Evolutionary conservation across 2,329 filamentous ascomycete genomes (phyloP).

Genomic region (Metarhizium sp.): DNA sequence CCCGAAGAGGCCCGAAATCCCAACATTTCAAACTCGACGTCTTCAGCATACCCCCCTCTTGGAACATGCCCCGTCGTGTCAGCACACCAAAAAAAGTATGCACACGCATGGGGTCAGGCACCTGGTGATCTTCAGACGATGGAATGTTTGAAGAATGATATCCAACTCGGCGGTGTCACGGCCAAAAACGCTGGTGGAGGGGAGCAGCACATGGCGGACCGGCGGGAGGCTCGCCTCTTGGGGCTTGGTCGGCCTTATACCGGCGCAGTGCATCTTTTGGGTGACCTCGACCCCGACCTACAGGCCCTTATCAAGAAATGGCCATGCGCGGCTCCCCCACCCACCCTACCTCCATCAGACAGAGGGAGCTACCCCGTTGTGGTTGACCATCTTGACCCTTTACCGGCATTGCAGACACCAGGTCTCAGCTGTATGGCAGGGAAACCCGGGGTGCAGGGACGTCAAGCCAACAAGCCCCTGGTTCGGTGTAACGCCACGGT

Average conservation of each 20-base stretch:
- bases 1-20: neutral
- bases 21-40: neutral
- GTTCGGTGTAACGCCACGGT: neutral
- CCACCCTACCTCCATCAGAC: neutral
- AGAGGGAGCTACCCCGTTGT: neutral
- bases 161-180: slow-evolving; percentile 1
- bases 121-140: neutral
- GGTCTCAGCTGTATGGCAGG: neutral
- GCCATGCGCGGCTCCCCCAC: slow-evolving; percentile 1
- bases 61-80: neutral
- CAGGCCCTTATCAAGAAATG: neutral
- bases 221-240: neutral
- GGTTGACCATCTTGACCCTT: no score
- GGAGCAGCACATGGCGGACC: neutral
- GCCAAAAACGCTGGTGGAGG: neutral
- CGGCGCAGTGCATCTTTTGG: neutral
- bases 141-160: neutral
- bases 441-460: neutral
- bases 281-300: neutral
- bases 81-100: neutral
- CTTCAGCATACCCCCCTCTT: neutral
- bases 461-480: neutral
- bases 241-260: slow-evolving; percentile 3
- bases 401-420: neutral
- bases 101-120: neutral